Base-by-base conservation (phyloP, 495 filamentous ascomycete species). In the Penicillium alfredii region DNA sequence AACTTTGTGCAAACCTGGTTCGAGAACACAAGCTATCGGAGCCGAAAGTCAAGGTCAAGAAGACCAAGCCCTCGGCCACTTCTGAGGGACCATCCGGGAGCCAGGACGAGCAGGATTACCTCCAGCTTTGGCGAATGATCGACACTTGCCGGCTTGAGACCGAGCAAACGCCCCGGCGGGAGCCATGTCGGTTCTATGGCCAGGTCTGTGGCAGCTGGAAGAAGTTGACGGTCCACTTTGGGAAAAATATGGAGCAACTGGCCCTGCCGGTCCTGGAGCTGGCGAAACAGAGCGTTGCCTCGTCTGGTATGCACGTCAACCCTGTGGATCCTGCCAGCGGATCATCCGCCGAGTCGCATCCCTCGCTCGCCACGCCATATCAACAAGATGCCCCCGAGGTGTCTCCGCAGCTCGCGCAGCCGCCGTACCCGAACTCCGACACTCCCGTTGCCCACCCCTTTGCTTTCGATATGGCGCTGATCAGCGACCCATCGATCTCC, bases 231-330 rank as follows among this genome's bases (percentile, higher is more conserved):
- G 87, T 88, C 18, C 90, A 95, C 66, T 67, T 95, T 44, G 90
- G 88, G n/a, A 88, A 88, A 48, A 90, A 97, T 64, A 93, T 97
- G 88, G 89, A 95, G 55, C 80, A 85, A 41, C 84, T 97, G 55
- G 86, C 84, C 47, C 73, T 97, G 53, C 90, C 90, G 0, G 76
- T 96, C 31, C 62, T 94, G 30, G 74, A 73, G 34, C 74, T 97
- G 5, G 82, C 90, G 10, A 56, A 61, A 17, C 58, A 67, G 31
- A 49, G 58, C 30, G 45, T 56, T 28, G 42, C 46, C 28, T 40
- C 44, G 17, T 34, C 46, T 14, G 45, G 40, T 30, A 25, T n/a
- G 8, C 34, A 36, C 3, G 24, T 26, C 28, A 38, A 30, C 26
- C 34, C 30, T 27, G 22, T 28, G 30, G 30, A 18, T 9, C 12